Evolutionary conservation across 2,329 filamentous ascomycete genomes (phyloP).

Genomic region (Sordariomycetes sp.): DNA sequence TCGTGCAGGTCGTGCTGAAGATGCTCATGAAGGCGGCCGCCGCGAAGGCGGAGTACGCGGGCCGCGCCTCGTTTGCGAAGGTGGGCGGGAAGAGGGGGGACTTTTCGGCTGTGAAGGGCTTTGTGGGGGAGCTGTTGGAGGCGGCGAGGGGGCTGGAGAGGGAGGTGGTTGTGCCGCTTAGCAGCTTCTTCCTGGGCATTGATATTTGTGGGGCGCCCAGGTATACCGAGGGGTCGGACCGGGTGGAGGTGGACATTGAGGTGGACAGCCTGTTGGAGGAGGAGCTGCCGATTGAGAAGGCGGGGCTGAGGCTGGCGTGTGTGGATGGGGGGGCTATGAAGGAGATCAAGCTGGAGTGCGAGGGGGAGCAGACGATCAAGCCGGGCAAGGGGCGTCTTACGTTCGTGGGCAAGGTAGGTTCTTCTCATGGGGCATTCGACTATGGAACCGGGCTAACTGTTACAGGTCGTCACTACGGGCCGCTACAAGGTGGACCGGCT

Average conservation of each 20-base stretch:
- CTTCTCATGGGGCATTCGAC: background rate
- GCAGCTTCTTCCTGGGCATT: conserved; percentile 63
- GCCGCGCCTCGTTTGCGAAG: conserved; percentile 18
- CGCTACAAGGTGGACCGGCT: conserved; percentile 67
- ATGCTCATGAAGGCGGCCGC: conserved; percentile 58
- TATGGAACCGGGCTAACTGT: background rate
- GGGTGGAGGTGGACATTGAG: conserved; percentile 59
- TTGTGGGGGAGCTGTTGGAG: conserved; percentile 34
- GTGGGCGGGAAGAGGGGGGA: conserved; percentile 12
- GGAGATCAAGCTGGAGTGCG: conserved; percentile 55
- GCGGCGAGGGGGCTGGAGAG: conserved; percentile 33
- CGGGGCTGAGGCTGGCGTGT: conserved; percentile 53
- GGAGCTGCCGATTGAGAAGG: conserved; percentile 53
- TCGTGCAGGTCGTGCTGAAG: conserved; percentile 64
- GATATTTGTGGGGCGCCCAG: conserved; percentile 56
- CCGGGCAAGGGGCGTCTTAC: conserved; percentile 36
- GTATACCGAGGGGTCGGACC: conserved; percentile 63
- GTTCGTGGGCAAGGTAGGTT: conserved; percentile 23
- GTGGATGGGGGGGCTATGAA: conserved; percentile 42
- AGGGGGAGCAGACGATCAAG: conserved; percentile 22
- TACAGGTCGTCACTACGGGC: conserved; percentile 56
- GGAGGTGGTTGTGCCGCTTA: conserved; percentile 57
- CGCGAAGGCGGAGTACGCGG: conserved; percentile 37
- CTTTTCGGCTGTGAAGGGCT: conserved; percentile 30
- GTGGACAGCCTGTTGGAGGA: conserved; percentile 65